These are phyloP conservation scores for Fereydounia khargensis DNA, from an alignment of 1,284 basidiomycete genomes.

Conservation along the genomic window DNA sequence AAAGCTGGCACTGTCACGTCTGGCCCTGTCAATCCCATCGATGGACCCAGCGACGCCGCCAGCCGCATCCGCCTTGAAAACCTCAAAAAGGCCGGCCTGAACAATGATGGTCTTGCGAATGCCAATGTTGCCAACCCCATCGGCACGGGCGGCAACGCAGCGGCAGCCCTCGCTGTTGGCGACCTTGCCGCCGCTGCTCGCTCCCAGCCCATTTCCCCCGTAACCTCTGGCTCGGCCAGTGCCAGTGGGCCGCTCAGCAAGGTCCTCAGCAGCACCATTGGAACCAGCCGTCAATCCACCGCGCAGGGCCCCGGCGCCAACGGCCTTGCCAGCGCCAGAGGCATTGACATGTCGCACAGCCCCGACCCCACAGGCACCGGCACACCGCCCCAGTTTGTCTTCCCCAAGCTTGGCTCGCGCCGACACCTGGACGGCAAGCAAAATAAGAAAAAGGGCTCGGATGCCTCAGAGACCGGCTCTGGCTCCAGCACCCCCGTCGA, in stretches of 20 bases:
- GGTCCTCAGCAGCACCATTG: constrained; percentile 19
- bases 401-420: constrained; percentile 49
- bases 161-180: constrained; percentile 4
- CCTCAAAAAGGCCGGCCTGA: constrained; percentile 23
- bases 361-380: constrained; percentile 1
- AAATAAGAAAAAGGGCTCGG: too few relatives aligned
- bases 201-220: constrained; percentile 6
- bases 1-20: constrained; percentile 5
- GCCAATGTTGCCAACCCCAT: constrained; percentile 30
- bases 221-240: neutral
- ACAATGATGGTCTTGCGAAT: constrained; percentile 15
- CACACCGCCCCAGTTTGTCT: constrained; percentile 51
- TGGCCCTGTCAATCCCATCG: constrained; percentile 22
- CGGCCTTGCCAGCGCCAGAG: constrained; percentile 39
- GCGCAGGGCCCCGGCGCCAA: constrained; percentile 38
- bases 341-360: constrained; percentile 22
- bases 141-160: constrained; percentile 21
- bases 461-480: too few relatives aligned
- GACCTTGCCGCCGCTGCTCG: constrained; percentile 1
- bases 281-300: constrained; percentile 7
- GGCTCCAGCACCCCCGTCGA: too few relatives aligned
- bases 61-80: constrained; percentile 23
- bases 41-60: constrained; percentile 21
- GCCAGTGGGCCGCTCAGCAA: constrained; percentile 17
- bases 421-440: constrained; percentile 13